Conservation (phyloP, 768 basidiomycete genomes). For the Aureoboletus auriporus region DNA sequence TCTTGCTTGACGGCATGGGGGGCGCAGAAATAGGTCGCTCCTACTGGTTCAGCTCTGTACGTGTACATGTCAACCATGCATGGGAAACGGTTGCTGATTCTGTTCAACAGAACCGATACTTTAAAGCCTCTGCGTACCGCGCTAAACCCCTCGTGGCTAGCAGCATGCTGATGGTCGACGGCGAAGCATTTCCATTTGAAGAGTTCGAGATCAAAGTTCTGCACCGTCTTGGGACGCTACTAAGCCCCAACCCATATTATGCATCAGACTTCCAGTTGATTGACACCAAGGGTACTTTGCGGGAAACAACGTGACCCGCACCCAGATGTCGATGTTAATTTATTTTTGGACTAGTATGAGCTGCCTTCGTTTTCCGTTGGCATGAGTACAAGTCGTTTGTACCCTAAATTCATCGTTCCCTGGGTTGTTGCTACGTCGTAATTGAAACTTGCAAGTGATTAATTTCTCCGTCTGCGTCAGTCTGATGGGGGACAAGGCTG, state of each 20-base stretch:
- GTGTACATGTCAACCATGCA: conserved; percentile 12
- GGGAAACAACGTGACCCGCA: conserved; percentile 4
- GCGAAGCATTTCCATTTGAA: conserved; percentile 71
- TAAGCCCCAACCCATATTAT: conserved; percentile 56
- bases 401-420: too few relatives aligned
- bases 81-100: conserved; percentile 6
- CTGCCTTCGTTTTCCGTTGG: background rate
- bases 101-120: conserved; percentile 54
- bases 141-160: conserved; percentile 54
- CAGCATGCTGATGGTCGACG: conserved; percentile 69
- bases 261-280: conserved; percentile 46
- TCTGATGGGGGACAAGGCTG: background rate
- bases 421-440: too few relatives aligned
- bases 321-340: background rate
- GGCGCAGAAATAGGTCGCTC: conserved; percentile 58
- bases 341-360: background rate
- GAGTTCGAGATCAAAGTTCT: conserved; percentile 78
- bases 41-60: conserved; percentile 61
- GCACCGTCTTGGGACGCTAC: conserved; percentile 56
- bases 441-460: too few relatives aligned
- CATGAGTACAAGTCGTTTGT: too few relatives aligned
- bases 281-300: conserved; percentile 23
- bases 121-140: conserved; percentile 71
- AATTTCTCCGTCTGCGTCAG: too few relatives aligned
- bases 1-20: conserved; percentile 50